A percentile compares a stretch with the other conserved stretches of the same genome.
phyloP scores from a whole-genome alignment of 345 rosid genomes.

The Rubroshorea leprosula region DNA sequence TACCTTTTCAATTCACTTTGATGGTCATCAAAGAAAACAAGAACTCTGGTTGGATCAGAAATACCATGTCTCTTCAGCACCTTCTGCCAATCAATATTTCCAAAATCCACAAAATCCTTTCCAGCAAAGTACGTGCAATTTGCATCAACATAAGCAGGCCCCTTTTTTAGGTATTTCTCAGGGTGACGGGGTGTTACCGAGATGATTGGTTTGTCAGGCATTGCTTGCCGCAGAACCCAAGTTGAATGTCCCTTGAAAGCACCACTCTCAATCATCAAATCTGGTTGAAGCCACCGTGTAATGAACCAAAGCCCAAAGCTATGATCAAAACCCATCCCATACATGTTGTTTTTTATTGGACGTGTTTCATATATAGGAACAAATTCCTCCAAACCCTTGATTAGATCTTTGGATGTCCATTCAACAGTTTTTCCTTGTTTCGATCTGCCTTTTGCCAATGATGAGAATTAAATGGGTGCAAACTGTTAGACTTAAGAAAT shows the following conservation, averaged over 20 bases:
- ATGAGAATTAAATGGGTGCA: conserved; percentile 41
- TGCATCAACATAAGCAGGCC: conserved; percentile 93
- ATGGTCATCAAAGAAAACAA: conserved; percentile 94
- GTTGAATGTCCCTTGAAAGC: conserved; percentile 99
- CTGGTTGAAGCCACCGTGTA: conserved; percentile 84
- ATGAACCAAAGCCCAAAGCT: conserved; percentile 99
- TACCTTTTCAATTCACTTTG: conserved; percentile 96
- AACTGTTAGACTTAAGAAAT: conserved; percentile 21
- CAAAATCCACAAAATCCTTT: conserved; percentile 93
- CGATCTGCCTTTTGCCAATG: conserved; percentile 99
- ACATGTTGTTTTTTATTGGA: conserved; percentile 86
- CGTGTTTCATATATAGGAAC: conserved; percentile 89
- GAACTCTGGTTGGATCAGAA: conserved; percentile 53
- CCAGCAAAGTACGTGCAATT: conserved; percentile 98
- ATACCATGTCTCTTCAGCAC: conserved; percentile 65
- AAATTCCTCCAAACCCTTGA: conserved; percentile 88
- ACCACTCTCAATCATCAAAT: conserved; percentile 95
- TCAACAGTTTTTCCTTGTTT: conserved; percentile 91
- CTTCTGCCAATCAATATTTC: conserved; percentile 74
- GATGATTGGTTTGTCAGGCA: conserved; percentile 76
- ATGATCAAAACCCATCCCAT: conserved; percentile 99
- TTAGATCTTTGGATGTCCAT: conserved; percentile 92
- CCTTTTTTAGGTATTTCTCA: conserved; percentile 81
- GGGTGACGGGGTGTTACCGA: conserved; percentile 93
- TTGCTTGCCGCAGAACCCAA: conserved; percentile 98